Evolutionary conservation across 805 yeast species (phyloP).

Genomic region (Babjeviella inositovora): DNA sequence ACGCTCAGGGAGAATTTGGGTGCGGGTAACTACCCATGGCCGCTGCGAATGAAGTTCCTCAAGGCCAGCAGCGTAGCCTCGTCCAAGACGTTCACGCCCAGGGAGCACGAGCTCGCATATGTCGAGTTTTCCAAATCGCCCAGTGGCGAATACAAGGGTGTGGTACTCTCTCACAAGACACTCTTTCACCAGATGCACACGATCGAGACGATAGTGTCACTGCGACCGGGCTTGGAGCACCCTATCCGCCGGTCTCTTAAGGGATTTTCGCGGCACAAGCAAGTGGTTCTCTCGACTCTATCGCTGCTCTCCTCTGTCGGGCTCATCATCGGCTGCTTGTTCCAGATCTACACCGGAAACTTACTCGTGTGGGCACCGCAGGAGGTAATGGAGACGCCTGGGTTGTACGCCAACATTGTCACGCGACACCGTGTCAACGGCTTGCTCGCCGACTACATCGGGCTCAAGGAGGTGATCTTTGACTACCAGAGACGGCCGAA

Average conservation of each 20-base stretch:
- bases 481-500: conserved; percentile 87
- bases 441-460: conserved; percentile 72
- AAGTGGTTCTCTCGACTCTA: conserved; percentile 15
- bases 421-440: conserved; percentile 59
- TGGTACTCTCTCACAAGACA: conserved; percentile 81
- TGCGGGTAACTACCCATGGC: conserved; percentile 43
- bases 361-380: conserved; percentile 68
- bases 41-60: conserved; percentile 59
- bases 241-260: no score
- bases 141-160: conserved; percentile 83
- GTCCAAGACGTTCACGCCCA: no score
- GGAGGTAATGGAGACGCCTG: conserved; percentile 59
- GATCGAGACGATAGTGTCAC: conserved; percentile 49
- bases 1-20: conserved; percentile 26
- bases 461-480: conserved; percentile 78
- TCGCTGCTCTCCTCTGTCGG: conserved; percentile 56
- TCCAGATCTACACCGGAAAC: conserved; percentile 78
- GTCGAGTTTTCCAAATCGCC: conserved; percentile 88
- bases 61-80: conserved; percentile 78
- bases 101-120: conserved; percentile 80
- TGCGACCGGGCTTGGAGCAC: conserved; percentile 38
- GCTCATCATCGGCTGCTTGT: conserved; percentile 61
- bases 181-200: conserved; percentile 79
- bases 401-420: conserved; percentile 71
- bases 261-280: not conserved